Evolutionary conservation across 108 stramenopile genomes (phyloP).

Genomic region (Parmales sp.): DNA sequence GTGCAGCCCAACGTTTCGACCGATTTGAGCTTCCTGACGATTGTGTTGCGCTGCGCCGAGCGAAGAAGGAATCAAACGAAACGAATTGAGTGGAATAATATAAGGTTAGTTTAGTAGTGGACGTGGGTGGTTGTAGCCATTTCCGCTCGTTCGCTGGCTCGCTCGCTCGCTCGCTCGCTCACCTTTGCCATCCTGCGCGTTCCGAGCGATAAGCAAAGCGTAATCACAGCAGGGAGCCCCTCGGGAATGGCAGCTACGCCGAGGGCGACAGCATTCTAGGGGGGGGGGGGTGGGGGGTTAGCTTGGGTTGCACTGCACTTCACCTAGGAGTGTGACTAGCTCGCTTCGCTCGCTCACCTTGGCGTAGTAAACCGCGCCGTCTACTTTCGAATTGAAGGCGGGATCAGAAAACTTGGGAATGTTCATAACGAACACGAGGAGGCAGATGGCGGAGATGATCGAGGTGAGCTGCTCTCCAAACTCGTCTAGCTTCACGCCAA

Average conservation of each 20-base stretch:
- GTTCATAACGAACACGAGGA: slow-evolving; percentile 72
- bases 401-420: slow-evolving; percentile 79
- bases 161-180: slow-evolving; percentile 26
- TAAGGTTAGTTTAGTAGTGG: not conserved
- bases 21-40: slow-evolving; percentile 34
- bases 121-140: not conserved
- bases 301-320: no score
- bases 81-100: no score
- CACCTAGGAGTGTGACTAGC: no score
- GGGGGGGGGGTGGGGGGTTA: no score
- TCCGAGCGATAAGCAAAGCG: slow-evolving; percentile 84
- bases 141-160: not conserved
- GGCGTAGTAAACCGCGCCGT: slow-evolving; percentile 86
- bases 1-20: slow-evolving; percentile 96
- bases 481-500: slow-evolving; percentile 86
- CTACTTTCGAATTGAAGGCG: slow-evolving; percentile 53
- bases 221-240: slow-evolving; percentile 94
- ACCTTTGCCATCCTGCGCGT: slow-evolving; percentile 82
- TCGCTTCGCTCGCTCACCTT: no score
- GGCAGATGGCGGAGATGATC: slow-evolving; percentile 84
- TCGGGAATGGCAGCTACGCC: slow-evolving; percentile 98
- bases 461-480: slow-evolving; percentile 84
- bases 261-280: slow-evolving; percentile 89
- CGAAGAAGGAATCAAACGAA: no score
- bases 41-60: no score